Percentiles rank a stretch among this genome's conserved stretches.
phyloP scores from a whole-genome alignment of 2,329 filamentous ascomycete genomes.

The Calonectria fujianensis region DNA sequence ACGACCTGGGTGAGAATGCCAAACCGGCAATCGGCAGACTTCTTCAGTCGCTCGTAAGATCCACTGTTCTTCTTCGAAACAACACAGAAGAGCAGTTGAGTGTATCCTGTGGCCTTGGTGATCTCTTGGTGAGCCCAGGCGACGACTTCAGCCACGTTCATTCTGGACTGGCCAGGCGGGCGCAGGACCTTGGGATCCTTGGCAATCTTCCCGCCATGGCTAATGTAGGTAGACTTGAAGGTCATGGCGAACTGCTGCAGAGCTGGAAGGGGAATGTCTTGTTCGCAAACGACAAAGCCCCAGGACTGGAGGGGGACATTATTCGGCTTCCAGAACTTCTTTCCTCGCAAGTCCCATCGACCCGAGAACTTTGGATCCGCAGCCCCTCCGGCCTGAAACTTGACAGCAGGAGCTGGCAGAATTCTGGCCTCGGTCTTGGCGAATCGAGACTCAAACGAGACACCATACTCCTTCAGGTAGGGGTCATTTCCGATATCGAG shows the following conservation, averaged over 20 bases:
- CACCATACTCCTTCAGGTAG: conserved; percentile 82
- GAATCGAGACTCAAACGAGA: conserved; percentile 80
- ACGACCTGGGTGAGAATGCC: conserved; percentile 90
- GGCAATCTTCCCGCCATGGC: conserved; percentile 69
- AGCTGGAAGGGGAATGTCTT: conserved; percentile 66
- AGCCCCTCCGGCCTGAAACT: conserved; percentile 74
- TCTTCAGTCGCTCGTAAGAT: conserved; percentile 91
- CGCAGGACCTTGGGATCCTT: conserved; percentile 60
- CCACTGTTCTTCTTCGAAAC: conserved; percentile 82
- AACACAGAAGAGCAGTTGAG: conserved; percentile 88
- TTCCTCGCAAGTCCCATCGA: conserved; percentile 90
- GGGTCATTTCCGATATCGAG: conserved; percentile 82
- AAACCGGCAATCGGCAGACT: conserved; percentile 88
- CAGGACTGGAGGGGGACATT: conserved; percentile 78
- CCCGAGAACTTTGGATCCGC: conserved; percentile 80
- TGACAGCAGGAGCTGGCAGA: conserved; percentile 81
- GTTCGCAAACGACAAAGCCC: conserved; percentile 82
- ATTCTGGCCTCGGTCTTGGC: conserved; percentile 81
- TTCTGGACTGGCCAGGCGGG: conserved; percentile 55
- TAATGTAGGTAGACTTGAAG: conserved; percentile 68
- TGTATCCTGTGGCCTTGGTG: conserved; percentile 73
- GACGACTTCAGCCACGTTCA: conserved; percentile 72
- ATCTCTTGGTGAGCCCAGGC: conserved; percentile 65
- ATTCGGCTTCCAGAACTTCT: conserved; percentile 83
- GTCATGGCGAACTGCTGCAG: conserved; percentile 59